Percentiles rank a stretch among this genome's conserved stretches.
Conservation (phyloP, 768 basidiomycete species). For the Lyophyllum decastes region DNA sequence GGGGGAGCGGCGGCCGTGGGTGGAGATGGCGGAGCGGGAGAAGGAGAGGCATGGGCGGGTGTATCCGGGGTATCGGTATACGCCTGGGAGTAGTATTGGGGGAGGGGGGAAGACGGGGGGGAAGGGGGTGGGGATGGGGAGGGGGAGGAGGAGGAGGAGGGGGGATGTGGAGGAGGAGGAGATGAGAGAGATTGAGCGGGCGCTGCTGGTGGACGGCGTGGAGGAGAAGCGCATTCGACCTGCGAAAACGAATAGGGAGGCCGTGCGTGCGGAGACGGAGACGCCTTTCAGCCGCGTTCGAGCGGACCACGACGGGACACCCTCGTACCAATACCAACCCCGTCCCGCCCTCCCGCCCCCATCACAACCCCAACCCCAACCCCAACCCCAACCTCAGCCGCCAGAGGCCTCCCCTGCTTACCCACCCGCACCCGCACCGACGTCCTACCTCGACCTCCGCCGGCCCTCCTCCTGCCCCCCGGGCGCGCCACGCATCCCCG, state of each 20-base stretch:
- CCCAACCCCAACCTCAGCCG: not conserved
- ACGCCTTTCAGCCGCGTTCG: too few relatives aligned
- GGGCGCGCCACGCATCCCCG: slow-evolving; percentile 8
- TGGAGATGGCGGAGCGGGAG: slow-evolving; percentile 49
- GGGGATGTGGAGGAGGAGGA: too few relatives aligned
- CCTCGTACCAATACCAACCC: not conserved
- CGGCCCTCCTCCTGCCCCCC: slow-evolving; percentile 18
- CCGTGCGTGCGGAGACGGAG: too few relatives aligned
- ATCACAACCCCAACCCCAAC: not conserved
- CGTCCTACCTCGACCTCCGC: not conserved
- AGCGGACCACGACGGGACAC: not conserved
- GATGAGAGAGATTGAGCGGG: not conserved
- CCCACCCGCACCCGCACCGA: not conserved
- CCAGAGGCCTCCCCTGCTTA: too few relatives aligned
- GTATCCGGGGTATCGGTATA: slow-evolving; percentile 48
- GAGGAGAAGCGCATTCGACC: not conserved
- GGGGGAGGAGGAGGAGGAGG: too few relatives aligned
- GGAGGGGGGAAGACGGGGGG: slow-evolving; percentile 1
- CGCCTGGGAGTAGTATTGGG: slow-evolving; percentile 19
- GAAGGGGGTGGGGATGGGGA: not conserved
- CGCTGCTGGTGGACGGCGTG: not conserved
- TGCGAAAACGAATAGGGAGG: not conserved
- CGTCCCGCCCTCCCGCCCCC: not conserved
- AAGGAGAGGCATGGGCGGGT: slow-evolving; percentile 40
- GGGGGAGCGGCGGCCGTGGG: slow-evolving; percentile 49